Evolutionary conservation across 2,329 filamentous ascomycete genomes (phyloP), one percentile per base, ranked within the genome.

Genomic region (Pestalotiopsis sp.): DNA sequence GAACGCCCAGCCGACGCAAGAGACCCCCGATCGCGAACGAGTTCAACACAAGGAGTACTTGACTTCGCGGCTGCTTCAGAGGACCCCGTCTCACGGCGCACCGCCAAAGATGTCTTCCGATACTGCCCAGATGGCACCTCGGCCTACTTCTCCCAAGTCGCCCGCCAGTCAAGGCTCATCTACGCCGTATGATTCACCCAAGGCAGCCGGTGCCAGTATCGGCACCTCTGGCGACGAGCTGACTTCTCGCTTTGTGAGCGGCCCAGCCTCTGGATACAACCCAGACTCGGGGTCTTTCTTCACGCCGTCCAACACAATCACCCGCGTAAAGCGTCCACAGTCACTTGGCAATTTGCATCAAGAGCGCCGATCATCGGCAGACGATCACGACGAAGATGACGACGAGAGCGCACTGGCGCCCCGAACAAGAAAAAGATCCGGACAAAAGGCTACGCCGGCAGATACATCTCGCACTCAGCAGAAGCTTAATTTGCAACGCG

Each of bases 401-500:
- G 79, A 81, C 56, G 79, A 78, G 14, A 86, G 84, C 68, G 84
- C 82, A 45, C 76, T 88, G 14, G 81, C 84, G 3, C 85, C 84
- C 31, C 82, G 82, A 76, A 78, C 76, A 74, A 83, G 71, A 74
- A 80, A 74, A 73, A 80, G 75, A 73, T 79, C 81, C 71, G 81
- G 41, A 71, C 80, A 72, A 71, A 83, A 74, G 20, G 80, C 80
- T 1, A 81, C 81, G 1, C 78, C 84, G 0, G 84, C 85, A 1
- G 86, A 89, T 69, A 85, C 88, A 72, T 92, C 90, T 67, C 86
- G 92, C 14, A 93, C 91, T 1, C 91, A 94, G 79, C 91, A 94
- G 77, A 94, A 94, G 75, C 83, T 94, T 14, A 91, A 93, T 80
- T 84, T 94, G 1, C 91, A 94, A 76, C 87, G 92, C 49, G 91